Percentiles rank a stretch among this genome's conserved stretches.
phyloP scores from a whole-genome alignment of 192 early-diverging fungal genomes.

The Jimgerdemannia flammicorona region DNA sequence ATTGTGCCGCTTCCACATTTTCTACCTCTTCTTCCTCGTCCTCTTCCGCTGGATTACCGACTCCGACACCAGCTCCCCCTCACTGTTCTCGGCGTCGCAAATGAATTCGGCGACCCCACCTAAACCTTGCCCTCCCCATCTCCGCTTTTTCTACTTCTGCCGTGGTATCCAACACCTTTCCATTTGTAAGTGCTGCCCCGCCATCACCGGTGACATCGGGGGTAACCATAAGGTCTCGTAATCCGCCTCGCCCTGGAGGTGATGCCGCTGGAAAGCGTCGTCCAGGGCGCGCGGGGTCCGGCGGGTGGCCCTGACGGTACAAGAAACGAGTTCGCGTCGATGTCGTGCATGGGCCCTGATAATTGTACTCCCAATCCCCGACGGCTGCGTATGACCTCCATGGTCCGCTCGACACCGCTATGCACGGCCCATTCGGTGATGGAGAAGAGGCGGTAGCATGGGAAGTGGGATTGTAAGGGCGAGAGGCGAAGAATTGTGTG shows the following conservation, averaged over 20 bases:
- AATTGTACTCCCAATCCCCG: too few relatives aligned
- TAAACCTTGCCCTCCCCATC: too few relatives aligned
- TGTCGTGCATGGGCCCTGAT: background rate
- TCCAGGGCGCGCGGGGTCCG: background rate
- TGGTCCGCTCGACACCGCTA: constrained; percentile 41
- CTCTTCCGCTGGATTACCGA: background rate
- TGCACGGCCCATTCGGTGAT: constrained; percentile 45
- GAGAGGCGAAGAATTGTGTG: constrained; percentile 43
- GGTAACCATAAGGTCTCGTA: background rate
- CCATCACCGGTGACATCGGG: background rate
- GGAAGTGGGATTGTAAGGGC: constrained; percentile 38
- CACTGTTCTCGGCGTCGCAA: background rate
- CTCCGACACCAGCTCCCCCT: background rate
- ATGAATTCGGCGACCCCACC: background rate
- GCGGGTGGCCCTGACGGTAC: background rate
- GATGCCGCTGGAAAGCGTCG: background rate
- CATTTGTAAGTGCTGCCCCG: background rate
- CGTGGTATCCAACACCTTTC: background rate
- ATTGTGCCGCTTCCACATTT: background rate
- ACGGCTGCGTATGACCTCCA: constrained; percentile 29
- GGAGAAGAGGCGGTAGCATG: constrained; percentile 43
- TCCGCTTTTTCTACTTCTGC: too few relatives aligned
- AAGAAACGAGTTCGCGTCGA: background rate
- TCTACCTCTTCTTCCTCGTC: background rate
- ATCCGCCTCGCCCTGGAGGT: background rate